Conservation (phyloP, 805 yeast species). For the Candida suzukii region DNA sequence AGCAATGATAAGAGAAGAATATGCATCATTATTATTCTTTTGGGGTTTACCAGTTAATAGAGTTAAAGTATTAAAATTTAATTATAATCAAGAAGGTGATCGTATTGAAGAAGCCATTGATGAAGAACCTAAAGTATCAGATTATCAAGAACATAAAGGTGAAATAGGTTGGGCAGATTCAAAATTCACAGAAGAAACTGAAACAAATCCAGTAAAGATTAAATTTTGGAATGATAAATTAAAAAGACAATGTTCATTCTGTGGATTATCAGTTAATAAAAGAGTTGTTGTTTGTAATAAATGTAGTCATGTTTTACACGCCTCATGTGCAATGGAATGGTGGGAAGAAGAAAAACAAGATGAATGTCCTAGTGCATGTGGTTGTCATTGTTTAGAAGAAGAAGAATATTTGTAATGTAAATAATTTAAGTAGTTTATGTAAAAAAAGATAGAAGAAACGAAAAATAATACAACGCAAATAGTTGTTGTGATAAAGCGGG, state of each 20-base stretch:
- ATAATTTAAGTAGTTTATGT: no score
- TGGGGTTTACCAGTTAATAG: slow-evolving; percentile 86
- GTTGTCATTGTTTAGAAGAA: slow-evolving; percentile 54
- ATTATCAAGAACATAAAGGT: slow-evolving; percentile 17
- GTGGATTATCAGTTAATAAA: slow-evolving; percentile 54
- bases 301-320: slow-evolving; percentile 78
- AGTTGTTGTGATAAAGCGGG: no score
- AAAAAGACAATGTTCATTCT: slow-evolving; percentile 51
- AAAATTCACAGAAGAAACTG: slow-evolving; percentile 13
- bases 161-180: slow-evolving; percentile 20
- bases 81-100: slow-evolving; percentile 25
- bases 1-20: slow-evolving; percentile 48
- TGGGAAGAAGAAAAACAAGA: slow-evolving; percentile 41
- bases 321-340: slow-evolving; percentile 76
- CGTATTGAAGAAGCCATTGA: neutral
- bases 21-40: slow-evolving; percentile 66
- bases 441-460: no score
- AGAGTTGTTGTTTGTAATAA: slow-evolving; percentile 59
- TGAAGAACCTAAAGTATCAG: neutral
- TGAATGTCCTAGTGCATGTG: slow-evolving; percentile 84
- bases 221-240: slow-evolving; percentile 8
- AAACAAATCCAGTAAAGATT: neutral
- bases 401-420: neutral
- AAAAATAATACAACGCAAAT: no score
- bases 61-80: slow-evolving; percentile 70